A percentile compares a stretch with the other conserved stretches of the same genome.
These are phyloP conservation scores for Pleurotus eryngii DNA, from an alignment of 768 basidiomycete genomes.

Conservation along the genomic window DNA sequence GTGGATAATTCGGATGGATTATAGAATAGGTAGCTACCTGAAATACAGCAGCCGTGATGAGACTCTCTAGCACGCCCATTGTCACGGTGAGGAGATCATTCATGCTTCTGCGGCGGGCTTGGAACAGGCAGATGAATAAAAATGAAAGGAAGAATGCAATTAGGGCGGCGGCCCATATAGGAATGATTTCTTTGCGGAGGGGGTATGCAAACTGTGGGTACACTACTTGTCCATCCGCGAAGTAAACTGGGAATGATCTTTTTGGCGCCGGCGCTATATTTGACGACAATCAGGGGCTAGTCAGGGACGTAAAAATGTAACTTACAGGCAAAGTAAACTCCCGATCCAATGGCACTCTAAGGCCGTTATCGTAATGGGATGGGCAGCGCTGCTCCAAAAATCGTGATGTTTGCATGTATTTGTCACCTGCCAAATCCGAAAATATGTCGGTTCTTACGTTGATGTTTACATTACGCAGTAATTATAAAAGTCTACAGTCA, in stretches of 20 bases:
- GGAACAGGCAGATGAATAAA: conserved; percentile 53
- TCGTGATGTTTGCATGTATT: too few species aligned
- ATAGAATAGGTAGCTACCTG: conserved; percentile 19
- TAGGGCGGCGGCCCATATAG: conserved; percentile 50
- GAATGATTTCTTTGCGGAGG: conserved; percentile 47
- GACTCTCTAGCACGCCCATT: conserved; percentile 49
- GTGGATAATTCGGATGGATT: neutral
- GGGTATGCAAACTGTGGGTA: conserved; percentile 54
- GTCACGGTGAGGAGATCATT: conserved; percentile 47
- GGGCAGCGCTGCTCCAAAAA: too few species aligned
- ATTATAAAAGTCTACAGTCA: too few species aligned
- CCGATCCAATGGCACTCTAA: conserved; percentile 52
- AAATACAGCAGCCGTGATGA: conserved; percentile 42
- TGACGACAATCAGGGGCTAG: neutral
- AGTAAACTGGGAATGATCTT: conserved; percentile 42
- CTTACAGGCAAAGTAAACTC: conserved; percentile 48
- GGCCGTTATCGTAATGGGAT: too few species aligned
- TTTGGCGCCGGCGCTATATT: conserved; percentile 37
- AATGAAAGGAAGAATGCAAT: conserved; percentile 54
- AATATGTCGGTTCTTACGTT: too few species aligned
- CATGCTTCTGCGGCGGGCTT: conserved; percentile 43
- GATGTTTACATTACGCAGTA: too few species aligned
- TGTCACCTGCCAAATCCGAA: too few species aligned
- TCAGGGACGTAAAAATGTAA: neutral
- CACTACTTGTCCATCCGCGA: conserved; percentile 44